Conservation (phyloP, 331 rosid genomes). For the Acacia concinna region DNA sequence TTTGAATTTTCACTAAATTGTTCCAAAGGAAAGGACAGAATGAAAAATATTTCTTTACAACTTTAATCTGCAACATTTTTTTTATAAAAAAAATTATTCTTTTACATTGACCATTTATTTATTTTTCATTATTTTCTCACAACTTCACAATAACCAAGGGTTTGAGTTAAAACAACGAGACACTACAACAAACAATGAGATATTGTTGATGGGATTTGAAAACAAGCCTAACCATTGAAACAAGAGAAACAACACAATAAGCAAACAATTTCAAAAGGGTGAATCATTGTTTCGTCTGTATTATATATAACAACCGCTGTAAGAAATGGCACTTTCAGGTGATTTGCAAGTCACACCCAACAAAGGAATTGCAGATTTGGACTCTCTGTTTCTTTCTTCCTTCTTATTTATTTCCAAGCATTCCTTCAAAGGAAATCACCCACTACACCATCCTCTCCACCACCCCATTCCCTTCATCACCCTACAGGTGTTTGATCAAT, state of each 20-base stretch:
- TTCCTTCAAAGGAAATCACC: constrained; percentile 55
- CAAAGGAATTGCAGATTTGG: constrained; percentile 19
- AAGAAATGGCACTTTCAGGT: constrained; percentile 33
- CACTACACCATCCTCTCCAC: constrained; percentile 21
- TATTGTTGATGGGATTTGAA: no score
- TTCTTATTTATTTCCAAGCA: constrained; percentile 34
- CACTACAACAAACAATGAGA: neutral
- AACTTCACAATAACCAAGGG: neutral
- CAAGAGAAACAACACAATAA: neutral
- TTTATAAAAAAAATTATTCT: neutral
- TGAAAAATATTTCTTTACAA: neutral
- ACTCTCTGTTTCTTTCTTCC: neutral
- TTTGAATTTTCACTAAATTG: neutral
- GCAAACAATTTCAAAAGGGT: neutral
- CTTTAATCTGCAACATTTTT: neutral
- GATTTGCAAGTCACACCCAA: constrained; percentile 51
- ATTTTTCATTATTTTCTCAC: neutral
- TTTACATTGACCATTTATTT: neutral
- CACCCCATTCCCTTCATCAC: constrained; percentile 17
- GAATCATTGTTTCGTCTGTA: neutral
- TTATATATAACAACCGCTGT: constrained; percentile 24
- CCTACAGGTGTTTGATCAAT: constrained; percentile 25
- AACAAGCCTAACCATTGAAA: neutral
- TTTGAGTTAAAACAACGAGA: neutral
- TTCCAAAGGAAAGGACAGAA: neutral